Evolutionary conservation across 768 basidiomycete species (phyloP).

Genomic region (Leccinum incarnatum): DNA sequence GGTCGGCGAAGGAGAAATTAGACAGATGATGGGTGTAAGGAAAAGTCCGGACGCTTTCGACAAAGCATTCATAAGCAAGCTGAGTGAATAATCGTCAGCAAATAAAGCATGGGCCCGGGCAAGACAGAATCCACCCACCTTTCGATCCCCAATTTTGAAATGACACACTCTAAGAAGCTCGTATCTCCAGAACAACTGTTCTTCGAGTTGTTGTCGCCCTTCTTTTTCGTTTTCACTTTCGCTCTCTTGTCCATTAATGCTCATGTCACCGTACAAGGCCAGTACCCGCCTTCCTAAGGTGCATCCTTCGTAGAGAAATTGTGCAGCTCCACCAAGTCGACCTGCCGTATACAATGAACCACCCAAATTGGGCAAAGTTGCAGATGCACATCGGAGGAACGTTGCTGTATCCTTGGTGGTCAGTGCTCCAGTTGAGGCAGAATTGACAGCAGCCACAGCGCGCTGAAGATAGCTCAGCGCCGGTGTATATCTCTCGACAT

Average conservation of each 20-base stretch:
- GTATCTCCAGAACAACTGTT: constrained; percentile 69
- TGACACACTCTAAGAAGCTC: constrained; percentile 80
- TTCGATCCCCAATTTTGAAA: constrained; percentile 72
- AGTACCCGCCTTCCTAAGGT: constrained; percentile 50
- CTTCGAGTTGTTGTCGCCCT: constrained; percentile 57
- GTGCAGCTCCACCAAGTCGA: constrained; percentile 59
- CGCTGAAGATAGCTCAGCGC: constrained; percentile 48
- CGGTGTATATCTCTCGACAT: constrained; percentile 45
- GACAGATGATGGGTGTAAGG: constrained; percentile 40
- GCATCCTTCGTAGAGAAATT: constrained; percentile 66
- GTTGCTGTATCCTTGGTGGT: constrained; percentile 39
- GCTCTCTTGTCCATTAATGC: constrained; percentile 5
- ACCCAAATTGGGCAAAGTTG: constrained; percentile 66
- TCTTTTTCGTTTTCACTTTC: constrained; percentile 35
- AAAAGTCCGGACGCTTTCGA: constrained; percentile 49
- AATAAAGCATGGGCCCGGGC: not conserved
- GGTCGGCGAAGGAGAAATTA: constrained; percentile 20
- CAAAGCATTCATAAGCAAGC: constrained; percentile 60
- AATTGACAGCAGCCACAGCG: constrained; percentile 33
- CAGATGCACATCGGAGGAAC: constrained; percentile 66
- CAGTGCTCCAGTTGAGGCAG: constrained; percentile 5
- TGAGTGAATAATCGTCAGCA: constrained; percentile 24
- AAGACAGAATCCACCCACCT: constrained; percentile 43
- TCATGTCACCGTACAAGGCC: constrained; percentile 18
- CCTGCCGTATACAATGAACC: constrained; percentile 67